Base-by-base conservation (phyloP, 306 rosid genomes). In the Quercus berberidifolia region DNA sequence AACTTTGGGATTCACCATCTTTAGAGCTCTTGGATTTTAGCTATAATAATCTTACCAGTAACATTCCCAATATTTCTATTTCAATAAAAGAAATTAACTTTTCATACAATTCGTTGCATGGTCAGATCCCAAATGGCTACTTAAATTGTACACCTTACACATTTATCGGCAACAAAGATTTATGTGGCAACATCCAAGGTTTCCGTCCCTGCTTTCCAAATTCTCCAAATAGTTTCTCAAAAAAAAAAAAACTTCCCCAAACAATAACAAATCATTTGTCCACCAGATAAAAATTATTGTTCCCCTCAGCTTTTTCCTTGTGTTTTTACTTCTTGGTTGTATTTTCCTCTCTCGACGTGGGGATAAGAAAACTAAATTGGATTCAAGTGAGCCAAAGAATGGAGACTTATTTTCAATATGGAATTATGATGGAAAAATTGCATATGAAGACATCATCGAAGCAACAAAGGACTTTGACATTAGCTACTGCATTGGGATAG, bases 1-100 rank as follows among this genome's bases (percentile, higher is more conserved):
- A 30, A 28, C 12, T 14, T 30, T 1, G 21, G 0, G 12, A 1
- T 14, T 1, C 0, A 2, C 9, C 0, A 17, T 0, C 0, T 15
- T 17, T 64, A 64, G 3, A 9, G 10, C 5, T 64, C 5, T 28
- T 63, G 70, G 70, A 64, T 17, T 1, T 64, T 3, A 30, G 70
- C 70, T 30, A 28, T 21, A 64, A 64, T 6, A 28, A 64, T 15
- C 46, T 64, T 17, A 5, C 46, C 0, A 46, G 70, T 0, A 17
- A 6, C 12, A 6, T 64, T 5, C 70, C 46, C 41, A n/a, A 0
- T 28, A 0, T 18, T 64, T 64, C 31, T 8, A 6, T 5, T 64
- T 2, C 0, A 0, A 15, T 64, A 30, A 2, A 15, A 30, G 0
- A 30, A 2, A 1, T 15, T 4, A 30, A 30, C 21, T 0, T 64